These are phyloP conservation scores for Curvularia eragrostidis DNA, from an alignment of 2,329 filamentous ascomycete genomes.

Conservation along the genomic window DNA sequence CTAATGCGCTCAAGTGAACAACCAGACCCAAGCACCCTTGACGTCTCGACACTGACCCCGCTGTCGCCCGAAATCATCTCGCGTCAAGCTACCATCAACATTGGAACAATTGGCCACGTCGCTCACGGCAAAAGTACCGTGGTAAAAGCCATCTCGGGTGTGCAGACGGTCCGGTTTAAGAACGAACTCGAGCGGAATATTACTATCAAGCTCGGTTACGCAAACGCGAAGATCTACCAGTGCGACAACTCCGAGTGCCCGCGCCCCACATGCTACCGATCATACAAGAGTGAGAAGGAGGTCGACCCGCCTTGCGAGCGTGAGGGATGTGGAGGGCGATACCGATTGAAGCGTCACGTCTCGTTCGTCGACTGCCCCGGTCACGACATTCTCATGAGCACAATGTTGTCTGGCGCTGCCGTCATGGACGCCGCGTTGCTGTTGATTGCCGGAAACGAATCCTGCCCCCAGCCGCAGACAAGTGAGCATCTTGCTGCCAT, in stretches of 20 bases:
- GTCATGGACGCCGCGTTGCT: constrained; percentile 99
- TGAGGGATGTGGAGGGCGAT: constrained; percentile 86
- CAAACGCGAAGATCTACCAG: constrained; percentile 99
- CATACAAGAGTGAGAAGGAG: constrained; percentile 99
- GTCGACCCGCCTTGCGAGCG: constrained; percentile 95
- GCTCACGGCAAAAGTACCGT: constrained; percentile 99
- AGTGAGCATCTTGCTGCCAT: constrained; percentile 98
- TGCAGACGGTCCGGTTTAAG: constrained; percentile 99
- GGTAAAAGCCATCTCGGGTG: constrained; percentile 98
- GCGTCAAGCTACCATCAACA: constrained; percentile 98
- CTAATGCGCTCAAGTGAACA: constrained; percentile 64
- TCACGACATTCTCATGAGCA: constrained; percentile 99
- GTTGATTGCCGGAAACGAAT: constrained; percentile 97
- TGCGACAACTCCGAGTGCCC: constrained; percentile 93
- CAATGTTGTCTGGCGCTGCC: constrained; percentile 98
- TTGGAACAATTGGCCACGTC: constrained; percentile 97
- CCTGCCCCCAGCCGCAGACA: constrained; percentile 96
- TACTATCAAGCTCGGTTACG: constrained; percentile 99
- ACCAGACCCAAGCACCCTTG: constrained; percentile 88
- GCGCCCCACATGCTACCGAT: constrained; percentile 91
- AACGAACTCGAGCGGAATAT: constrained; percentile 99
- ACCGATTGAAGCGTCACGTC: constrained; percentile 71
- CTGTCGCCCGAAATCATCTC: constrained; percentile 97
- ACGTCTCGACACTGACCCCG: constrained; percentile 79
- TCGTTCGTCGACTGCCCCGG: constrained; percentile 98